Percentiles rank a stretch among this genome's conserved stretches.
Conservation (phyloP, 2,329 filamentous ascomycete species). For the Madurella mycetomatis region DNA sequence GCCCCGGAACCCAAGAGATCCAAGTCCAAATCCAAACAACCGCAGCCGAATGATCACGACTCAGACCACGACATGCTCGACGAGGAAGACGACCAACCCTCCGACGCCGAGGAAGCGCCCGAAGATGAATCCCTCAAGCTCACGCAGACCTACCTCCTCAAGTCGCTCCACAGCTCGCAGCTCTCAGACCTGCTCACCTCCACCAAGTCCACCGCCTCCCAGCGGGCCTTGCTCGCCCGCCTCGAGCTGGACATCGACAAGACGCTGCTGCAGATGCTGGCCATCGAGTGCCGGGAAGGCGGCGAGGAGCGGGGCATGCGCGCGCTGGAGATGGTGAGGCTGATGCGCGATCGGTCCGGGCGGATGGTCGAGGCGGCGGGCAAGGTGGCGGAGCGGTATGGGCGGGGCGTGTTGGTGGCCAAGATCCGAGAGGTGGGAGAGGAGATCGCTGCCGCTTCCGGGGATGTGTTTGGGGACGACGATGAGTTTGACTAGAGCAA, state of each 20-base stretch:
- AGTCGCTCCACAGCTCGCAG: conserved; percentile 67
- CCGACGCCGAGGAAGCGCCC: conserved; percentile 31
- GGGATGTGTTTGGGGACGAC: conserved; percentile 50
- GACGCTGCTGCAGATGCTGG: conserved; percentile 80
- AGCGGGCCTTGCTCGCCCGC: conserved; percentile 62
- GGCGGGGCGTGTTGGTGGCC: conserved; percentile 70
- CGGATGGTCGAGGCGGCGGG: conserved; percentile 88
- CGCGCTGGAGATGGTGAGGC: conserved; percentile 79
- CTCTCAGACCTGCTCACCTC: conserved; percentile 69
- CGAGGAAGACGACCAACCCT: conserved; percentile 3
- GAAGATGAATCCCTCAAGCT: conserved; percentile 58
- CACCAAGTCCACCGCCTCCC: conserved; percentile 58
- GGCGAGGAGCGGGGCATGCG: conserved; percentile 94
- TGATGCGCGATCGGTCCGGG: conserved; percentile 80
- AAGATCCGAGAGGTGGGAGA: conserved; percentile 89
- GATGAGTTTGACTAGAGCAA: conserved; percentile 3
- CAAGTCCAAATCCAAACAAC: conserved; percentile 32
- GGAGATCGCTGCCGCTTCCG: conserved; percentile 55
- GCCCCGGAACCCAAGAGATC: conserved; percentile 36
- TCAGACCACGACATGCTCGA: conserved; percentile 27
- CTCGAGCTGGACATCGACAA: conserved; percentile 87
- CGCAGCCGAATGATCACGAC: conserved; percentile 30
- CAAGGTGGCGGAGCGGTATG: conserved; percentile 85
- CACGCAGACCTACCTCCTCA: conserved; percentile 77
- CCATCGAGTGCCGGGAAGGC: conserved; percentile 79